Conservation (phyloP, 805 yeast species). For the Teunomyces barrocoloradensis region DNA sequence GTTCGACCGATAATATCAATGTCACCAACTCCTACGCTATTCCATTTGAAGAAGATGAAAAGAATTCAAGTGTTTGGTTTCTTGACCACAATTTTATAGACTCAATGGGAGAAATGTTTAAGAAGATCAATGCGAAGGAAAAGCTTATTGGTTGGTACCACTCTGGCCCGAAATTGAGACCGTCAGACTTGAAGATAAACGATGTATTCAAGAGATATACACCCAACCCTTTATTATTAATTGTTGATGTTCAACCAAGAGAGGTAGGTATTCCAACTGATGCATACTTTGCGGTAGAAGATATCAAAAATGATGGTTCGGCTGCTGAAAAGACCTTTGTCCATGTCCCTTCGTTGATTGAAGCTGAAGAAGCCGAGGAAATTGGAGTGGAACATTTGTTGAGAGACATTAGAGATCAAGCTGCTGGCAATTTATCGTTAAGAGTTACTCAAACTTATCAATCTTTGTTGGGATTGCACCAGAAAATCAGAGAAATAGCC, state of each 20-base stretch:
- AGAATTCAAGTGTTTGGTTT: constrained; percentile 91
- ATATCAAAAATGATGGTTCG: constrained; percentile 93
- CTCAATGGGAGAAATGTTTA: constrained; percentile 96
- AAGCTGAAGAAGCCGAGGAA: constrained; percentile 99
- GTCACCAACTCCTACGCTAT: constrained; percentile 94
- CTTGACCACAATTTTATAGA: constrained; percentile 95
- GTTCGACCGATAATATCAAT: constrained; percentile 52
- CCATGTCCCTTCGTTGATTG: constrained; percentile 88
- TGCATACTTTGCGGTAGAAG: constrained; percentile 91
- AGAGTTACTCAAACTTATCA: constrained; percentile 86
- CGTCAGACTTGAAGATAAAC: constrained; percentile 87
- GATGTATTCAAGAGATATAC: constrained; percentile 83
- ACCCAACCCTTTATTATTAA: constrained; percentile 74
- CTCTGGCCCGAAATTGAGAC: constrained; percentile 88
- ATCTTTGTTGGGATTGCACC: constrained; percentile 81
- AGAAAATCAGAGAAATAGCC: constrained; percentile 74
- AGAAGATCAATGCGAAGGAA: constrained; percentile 96
- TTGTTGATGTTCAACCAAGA: constrained; percentile 86
- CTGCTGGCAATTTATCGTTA: constrained; percentile 88
- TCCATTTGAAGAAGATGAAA: constrained; percentile 96
- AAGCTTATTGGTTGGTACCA: constrained; percentile 99
- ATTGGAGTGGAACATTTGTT: constrained; percentile 96
- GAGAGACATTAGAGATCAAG: constrained; percentile 93
- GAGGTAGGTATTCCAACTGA: constrained; percentile 92
- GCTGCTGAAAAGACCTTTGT: constrained; percentile 89